phyloP scores from a whole-genome alignment of 2,329 filamentous ascomycete species.

The Epichloe baconii region DNA sequence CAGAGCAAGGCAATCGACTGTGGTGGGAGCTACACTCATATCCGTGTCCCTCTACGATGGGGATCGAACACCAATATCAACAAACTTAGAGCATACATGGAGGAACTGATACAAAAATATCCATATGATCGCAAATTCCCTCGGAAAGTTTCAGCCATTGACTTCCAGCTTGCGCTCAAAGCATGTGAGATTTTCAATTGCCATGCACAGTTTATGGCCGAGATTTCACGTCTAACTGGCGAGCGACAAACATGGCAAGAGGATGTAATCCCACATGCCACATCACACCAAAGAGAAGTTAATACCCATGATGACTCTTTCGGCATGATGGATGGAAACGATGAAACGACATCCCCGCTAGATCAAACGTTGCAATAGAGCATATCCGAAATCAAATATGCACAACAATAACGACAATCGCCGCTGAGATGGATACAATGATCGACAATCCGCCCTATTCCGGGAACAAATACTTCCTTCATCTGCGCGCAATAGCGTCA shows the following conservation, averaged over 20 bases:
- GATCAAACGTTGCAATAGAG: slow-evolving; percentile 16
- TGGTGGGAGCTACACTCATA: neutral
- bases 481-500: slow-evolving; percentile 59
- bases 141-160: slow-evolving; percentile 47
- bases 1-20: neutral
- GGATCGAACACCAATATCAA: slow-evolving; percentile 32
- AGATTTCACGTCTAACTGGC: slow-evolving; percentile 23
- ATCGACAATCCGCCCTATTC: slow-evolving; percentile 59
- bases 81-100: slow-evolving; percentile 50
- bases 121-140: slow-evolving; percentile 53
- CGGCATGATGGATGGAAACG: neutral
- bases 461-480: slow-evolving; percentile 51
- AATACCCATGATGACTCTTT: neutral
- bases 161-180: slow-evolving; percentile 74
- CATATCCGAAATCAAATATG: slow-evolving; percentile 38
- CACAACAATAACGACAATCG: slow-evolving; percentile 47
- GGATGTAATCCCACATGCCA: slow-evolving; percentile 1
- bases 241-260: slow-evolving; percentile 3
- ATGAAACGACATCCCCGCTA: neutral
- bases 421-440: slow-evolving; percentile 55
- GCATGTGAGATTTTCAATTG: slow-evolving; percentile 69
- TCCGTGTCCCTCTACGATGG: slow-evolving; percentile 19
- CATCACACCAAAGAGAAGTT: neutral
- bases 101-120: slow-evolving; percentile 63
- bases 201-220: slow-evolving; percentile 43